These are phyloP conservation scores for Arctium lappa DNA, from an alignment of 129 eudicot genomes.

Conservation along the genomic window DNA sequence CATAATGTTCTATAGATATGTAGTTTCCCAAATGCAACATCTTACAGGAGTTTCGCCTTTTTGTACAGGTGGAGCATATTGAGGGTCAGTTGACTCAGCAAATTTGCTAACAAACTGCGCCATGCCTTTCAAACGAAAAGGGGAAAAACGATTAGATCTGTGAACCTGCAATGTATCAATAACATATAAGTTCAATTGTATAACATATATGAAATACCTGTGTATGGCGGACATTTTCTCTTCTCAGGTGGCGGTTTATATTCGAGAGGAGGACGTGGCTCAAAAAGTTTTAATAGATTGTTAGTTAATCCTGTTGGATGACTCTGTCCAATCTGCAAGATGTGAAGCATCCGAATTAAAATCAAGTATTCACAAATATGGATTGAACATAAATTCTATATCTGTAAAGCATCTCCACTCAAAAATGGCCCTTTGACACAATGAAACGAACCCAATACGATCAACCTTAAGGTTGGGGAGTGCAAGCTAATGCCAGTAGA, in stretches of 20 bases:
- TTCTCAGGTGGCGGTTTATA: slow-evolving; percentile 96
- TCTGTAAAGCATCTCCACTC: background rate
- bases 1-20: background rate
- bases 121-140: slow-evolving; percentile 47
- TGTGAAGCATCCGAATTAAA: background rate
- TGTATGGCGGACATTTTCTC: slow-evolving; percentile 88
- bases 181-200: background rate
- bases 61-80: slow-evolving; percentile 79
- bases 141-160: background rate
- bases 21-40: slow-evolving; percentile 9
- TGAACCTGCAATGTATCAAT: background rate
- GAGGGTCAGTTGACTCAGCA: slow-evolving; percentile 81
- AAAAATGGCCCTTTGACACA: background rate
- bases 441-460: too few relatives aligned
- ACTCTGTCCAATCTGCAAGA: slow-evolving; percentile 85
- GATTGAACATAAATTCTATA: too few relatives aligned
- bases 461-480: too few relatives aligned
- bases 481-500: background rate
- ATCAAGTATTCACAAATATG: background rate
- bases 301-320: slow-evolving; percentile 97
- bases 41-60: slow-evolving; percentile 94
- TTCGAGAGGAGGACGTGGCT: slow-evolving; percentile 96
- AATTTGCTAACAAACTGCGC: slow-evolving; percentile 72
- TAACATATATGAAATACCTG: slow-evolving; percentile 44
- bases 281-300: slow-evolving; percentile 81